Base-by-base conservation (phyloP, 441 rosid species). In the Populus hybrid region DNA sequence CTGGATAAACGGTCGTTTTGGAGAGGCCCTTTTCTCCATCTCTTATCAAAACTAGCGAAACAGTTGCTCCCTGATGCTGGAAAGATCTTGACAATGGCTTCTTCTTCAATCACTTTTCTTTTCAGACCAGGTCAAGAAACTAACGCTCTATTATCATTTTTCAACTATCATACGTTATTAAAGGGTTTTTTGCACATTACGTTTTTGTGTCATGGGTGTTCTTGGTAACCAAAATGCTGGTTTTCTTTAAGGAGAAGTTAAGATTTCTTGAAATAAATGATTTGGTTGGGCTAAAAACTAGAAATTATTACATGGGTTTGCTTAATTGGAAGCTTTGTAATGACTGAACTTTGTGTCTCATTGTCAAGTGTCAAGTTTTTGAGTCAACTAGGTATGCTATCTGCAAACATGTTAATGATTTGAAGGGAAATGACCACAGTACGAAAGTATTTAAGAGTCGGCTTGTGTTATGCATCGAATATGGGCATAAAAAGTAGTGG, bases 91-190 rank as follows among this genome's bases (percentile, higher is more conserved):
- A 78, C 70, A 73, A 90, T 91, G 94, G 90, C 92, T 83, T 87
- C 94, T 80, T 89, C 92, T 80, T 88, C 92, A 11, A 36, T 90
- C 79, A 77, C 87, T 1, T 78, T 71, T 87, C 94, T 35, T 83
- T 90, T 75, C 94, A 88, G 67, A 86, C 89, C 82, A 87, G 98
- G 98, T 93, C 68, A 32, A 57, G 3, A 28, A 8, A 21, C 34
- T 2, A 11, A 14, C 42, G 12, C 2, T 68, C 11, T 68, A 11
- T 34, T 30, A 28, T 68, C 21, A 9, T 34, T 68, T 30, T 68
- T 24, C 21, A 42, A 42, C 53, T 11, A 42, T 42, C 16, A 0
- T 42, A 42, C 18, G 18, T 42, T 11, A 11, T 42, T 42, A 10
- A 42, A 46, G 6, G 57, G 57, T 46, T 46, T 14, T 46, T 12